Evolutionary conservation across 495 filamentous ascomycete species (phyloP), one percentile per base, ranked within the genome.

Genomic region (Xylaria grammica): DNA sequence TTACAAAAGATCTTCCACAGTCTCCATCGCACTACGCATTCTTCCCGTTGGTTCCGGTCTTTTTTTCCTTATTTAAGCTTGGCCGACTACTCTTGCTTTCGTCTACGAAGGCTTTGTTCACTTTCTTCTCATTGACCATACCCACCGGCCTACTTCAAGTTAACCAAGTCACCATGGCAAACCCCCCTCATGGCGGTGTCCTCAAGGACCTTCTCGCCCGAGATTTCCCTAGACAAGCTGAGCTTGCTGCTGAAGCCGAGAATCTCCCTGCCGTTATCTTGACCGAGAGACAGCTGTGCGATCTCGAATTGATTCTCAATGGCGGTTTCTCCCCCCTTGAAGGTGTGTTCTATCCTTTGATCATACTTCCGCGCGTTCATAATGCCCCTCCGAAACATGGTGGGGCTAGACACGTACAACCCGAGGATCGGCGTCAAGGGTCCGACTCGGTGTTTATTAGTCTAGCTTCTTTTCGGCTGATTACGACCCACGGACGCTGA

Each of bases 271-370:
- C 95, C 17, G 86, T 99, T 68, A 79, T 90, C 49, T 85, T 99
- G 69, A 88, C 86, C 38, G 95, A 99, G 85, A 87, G 95, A 65
- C 95, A 99, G 79, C 87, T 99, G 22, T 99, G 95, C 79, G 95
- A 99, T 83, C 85, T 99, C 67, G 95, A 99, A 76, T 76, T 99
- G 82, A 90, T 99, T 67, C 87, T 98, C 79, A 97, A 88, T 80
- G 95, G 95, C 71, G 95, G 96, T 58, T 99, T 99, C 81, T 96
- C 92, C 67, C 95, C 95, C 53, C 86, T 99, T 22, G 96, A 98
- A 85, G 96, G 94, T 96, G 71, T 58, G 89, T 85, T 63, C 40
- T 32, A 11, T 27, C 17, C 50, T 30, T 38, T 17, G 13, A 62
- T 64, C 51, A 53, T 52, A 61, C 4, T 7, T 67, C 38, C 24